A percentile compares a stretch with the other conserved stretches of the same genome.
phyloP scores from a whole-genome alignment of 1,284 basidiomycete species.

The Mycena citricolor region DNA sequence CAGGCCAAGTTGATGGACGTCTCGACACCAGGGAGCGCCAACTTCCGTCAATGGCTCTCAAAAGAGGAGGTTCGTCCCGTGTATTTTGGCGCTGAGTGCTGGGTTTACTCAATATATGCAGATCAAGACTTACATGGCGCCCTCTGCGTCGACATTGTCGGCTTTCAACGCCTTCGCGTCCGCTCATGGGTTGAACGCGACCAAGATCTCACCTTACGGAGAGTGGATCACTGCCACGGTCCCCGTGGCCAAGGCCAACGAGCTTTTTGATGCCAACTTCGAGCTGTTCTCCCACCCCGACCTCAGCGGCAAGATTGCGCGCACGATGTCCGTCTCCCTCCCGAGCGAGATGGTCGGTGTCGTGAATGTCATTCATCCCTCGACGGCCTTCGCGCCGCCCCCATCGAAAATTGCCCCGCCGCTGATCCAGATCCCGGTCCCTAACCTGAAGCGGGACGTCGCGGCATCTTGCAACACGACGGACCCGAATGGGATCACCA shows the following conservation, averaged over 20 bases:
- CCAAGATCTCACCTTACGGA: slow-evolving; percentile 35
- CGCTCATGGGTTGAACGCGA: slow-evolving; percentile 36
- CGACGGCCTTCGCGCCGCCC: slow-evolving; percentile 45
- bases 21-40: slow-evolving; percentile 44
- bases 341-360: slow-evolving; percentile 39
- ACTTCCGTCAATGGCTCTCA: slow-evolving; percentile 47
- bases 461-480: slow-evolving; percentile 7
- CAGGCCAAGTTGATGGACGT: too few species aligned
- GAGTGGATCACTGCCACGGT: slow-evolving; percentile 45
- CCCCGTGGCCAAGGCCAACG: slow-evolving; percentile 44
- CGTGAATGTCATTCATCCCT: slow-evolving; percentile 42
- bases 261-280: slow-evolving; percentile 41
- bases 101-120: too few species aligned
- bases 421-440: too few species aligned
- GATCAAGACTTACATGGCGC: slow-evolving; percentile 34
- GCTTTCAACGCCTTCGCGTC: slow-evolving; percentile 44
- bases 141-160: slow-evolving; percentile 36
- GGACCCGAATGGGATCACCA: slow-evolving; percentile 8
- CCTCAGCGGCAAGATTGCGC: slow-evolving; percentile 37
- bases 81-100: too few species aligned
- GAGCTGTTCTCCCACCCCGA: slow-evolving; percentile 39
- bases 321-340: slow-evolving; percentile 42
- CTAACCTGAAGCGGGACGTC: too few species aligned
- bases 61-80: slow-evolving; percentile 40
- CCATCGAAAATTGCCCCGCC: too few species aligned